phyloP scores from a whole-genome alignment of 495 filamentous ascomycete genomes.

The Jackrogersella minutella region DNA sequence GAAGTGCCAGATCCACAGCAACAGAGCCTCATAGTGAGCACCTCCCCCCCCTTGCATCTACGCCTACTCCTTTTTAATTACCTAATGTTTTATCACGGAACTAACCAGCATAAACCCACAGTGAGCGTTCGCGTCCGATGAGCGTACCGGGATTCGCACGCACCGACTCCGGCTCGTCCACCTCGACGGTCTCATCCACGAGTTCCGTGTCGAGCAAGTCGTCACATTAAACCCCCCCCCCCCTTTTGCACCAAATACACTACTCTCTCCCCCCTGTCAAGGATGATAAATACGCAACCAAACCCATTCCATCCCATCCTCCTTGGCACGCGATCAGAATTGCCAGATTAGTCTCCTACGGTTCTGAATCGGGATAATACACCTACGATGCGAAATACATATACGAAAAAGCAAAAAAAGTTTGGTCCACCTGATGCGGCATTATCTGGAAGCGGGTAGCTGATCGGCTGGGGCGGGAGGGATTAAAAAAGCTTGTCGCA shows the following conservation, averaged over 20 bases:
- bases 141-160: constrained; percentile 42
- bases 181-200: constrained; percentile 38
- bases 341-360: neutral
- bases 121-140: constrained; percentile 47
- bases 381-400: neutral
- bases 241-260: too few relatives aligned
- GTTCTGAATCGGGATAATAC: neutral
- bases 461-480: constrained; percentile 28
- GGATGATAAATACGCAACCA: too few relatives aligned
- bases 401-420: neutral
- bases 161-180: constrained; percentile 42
- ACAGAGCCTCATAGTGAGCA: constrained; percentile 54
- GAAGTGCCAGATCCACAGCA: constrained; percentile 50
- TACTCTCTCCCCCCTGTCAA: too few relatives aligned
- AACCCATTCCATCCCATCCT: too few relatives aligned
- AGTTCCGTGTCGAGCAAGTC: constrained; percentile 26
- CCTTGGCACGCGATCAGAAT: neutral
- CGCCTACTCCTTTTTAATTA: too few relatives aligned
- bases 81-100: too few relatives aligned
- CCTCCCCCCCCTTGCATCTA: neutral
- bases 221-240: constrained; percentile 31
- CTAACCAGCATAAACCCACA: constrained; percentile 14
- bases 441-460: constrained; percentile 27
- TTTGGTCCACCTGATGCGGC: constrained; percentile 32
- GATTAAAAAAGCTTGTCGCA: constrained; percentile 33